phyloP scores from a whole-genome alignment of 768 basidiomycete species.

The Rubroboletus pulcherrimus region DNA sequence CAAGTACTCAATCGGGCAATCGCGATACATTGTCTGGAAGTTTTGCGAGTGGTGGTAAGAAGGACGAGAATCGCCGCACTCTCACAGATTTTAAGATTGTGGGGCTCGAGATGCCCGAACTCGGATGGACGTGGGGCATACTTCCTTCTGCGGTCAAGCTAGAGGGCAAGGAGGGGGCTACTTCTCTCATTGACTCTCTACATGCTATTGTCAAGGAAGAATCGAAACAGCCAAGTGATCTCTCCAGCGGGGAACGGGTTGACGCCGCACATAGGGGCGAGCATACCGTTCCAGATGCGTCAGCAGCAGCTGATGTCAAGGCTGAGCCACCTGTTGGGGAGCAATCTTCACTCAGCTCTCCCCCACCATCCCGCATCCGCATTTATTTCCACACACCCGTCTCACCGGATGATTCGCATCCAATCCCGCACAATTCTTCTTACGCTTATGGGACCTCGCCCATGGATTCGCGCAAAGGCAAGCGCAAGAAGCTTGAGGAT shows the following conservation, averaged over 20 bases:
- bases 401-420: slow-evolving; percentile 74
- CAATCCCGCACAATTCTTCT: slow-evolving; percentile 60
- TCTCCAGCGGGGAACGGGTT: slow-evolving; percentile 16
- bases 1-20: slow-evolving; percentile 35
- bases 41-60: slow-evolving; percentile 59
- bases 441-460: slow-evolving; percentile 37
- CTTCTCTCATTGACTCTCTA: slow-evolving; percentile 31
- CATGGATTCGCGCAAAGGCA: slow-evolving; percentile 69
- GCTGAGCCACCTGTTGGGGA: slow-evolving; percentile 26
- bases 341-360: slow-evolving; percentile 35
- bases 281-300: slow-evolving; percentile 24
- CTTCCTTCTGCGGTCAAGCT: slow-evolving; percentile 39
- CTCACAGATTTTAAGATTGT: slow-evolving; percentile 98
- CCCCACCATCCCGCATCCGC: slow-evolving; percentile 75
- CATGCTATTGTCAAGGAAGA: slow-evolving; percentile 33
- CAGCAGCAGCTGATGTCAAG: slow-evolving; percentile 32
- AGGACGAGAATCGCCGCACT: slow-evolving; percentile 85
- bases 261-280: slow-evolving; percentile 21
- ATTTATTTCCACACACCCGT: slow-evolving; percentile 92
- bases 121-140: slow-evolving; percentile 86
- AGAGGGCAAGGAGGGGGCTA: slow-evolving; percentile 37
- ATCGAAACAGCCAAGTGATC: slow-evolving; percentile 21
- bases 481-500: slow-evolving; percentile 87
- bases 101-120: slow-evolving; percentile 77
- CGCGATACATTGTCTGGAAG: slow-evolving; percentile 49